Conservation (phyloP, 345 rosid genomes). For the Brassica juncea region DNA sequence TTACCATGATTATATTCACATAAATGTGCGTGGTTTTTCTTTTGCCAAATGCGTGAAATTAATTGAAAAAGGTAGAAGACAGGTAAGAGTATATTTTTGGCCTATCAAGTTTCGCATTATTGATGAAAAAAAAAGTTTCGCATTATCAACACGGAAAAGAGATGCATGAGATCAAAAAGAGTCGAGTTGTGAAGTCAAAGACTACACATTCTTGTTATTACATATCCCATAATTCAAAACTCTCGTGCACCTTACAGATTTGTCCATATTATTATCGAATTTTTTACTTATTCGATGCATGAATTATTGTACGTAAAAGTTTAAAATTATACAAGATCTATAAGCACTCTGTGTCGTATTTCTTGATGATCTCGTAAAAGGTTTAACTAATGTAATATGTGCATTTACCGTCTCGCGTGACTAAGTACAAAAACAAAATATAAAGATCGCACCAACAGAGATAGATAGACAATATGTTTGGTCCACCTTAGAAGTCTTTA, state of each 20-base stretch:
- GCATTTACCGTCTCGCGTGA: too few species aligned
- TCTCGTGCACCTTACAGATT: conserved; percentile 38
- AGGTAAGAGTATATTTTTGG: conserved; percentile 5
- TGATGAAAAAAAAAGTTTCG: not conserved
- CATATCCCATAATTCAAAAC: conserved; percentile 36
- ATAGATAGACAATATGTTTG: not conserved
- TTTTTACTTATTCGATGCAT: conserved; percentile 3
- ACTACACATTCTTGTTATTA: conserved; percentile 21
- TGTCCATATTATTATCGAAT: conserved; percentile 17
- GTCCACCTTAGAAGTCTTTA: conserved; percentile 33
- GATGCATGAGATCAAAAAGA: conserved; percentile 28
- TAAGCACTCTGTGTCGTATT: too few species aligned
- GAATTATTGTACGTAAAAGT: too few species aligned
- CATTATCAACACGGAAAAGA: not conserved
- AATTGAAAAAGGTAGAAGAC: conserved; percentile 11
- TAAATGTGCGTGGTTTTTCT: not conserved
- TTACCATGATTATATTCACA: not conserved
- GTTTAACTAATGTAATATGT: too few species aligned
- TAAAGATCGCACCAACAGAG: too few species aligned
- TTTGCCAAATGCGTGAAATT: not conserved
- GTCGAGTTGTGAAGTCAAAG: conserved; percentile 40
- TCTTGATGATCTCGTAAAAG: too few species aligned
- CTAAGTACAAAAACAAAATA: too few species aligned
- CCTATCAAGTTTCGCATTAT: not conserved
- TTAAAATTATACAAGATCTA: too few species aligned